These are phyloP conservation scores for Phytophthora cajani DNA, from an alignment of 352 stramenopile species.

Conservation along the genomic window DNA sequence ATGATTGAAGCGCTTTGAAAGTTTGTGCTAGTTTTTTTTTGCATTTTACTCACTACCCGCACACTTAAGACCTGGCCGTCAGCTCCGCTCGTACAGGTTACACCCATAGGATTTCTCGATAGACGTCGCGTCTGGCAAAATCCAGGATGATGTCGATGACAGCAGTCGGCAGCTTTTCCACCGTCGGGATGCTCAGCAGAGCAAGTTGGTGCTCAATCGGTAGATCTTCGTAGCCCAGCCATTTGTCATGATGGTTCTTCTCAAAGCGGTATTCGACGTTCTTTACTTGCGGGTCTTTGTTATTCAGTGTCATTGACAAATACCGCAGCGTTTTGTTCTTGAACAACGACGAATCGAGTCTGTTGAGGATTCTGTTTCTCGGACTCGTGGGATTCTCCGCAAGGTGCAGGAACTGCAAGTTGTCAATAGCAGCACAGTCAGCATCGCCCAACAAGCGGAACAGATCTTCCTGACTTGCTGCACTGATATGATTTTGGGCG, in stretches of 20 bases:
- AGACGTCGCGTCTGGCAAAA: conserved; percentile 28
- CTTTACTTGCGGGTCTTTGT: neutral
- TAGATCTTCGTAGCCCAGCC: conserved; percentile 31
- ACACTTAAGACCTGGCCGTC: no score
- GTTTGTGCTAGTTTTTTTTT: no score
- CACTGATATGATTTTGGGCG: conserved; percentile 44
- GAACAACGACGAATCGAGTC: conserved; percentile 24
- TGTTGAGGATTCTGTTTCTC: conserved; percentile 16
- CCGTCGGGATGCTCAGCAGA: conserved; percentile 28
- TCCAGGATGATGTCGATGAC: conserved; percentile 44
- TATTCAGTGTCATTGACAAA: conserved; percentile 34
- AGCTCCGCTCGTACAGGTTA: conserved; percentile 3
- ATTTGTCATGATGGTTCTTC: conserved; percentile 18
- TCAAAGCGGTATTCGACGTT: conserved; percentile 14
- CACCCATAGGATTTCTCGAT: conserved; percentile 47
- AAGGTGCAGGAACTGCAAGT: conserved; percentile 39
- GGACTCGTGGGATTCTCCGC: conserved; percentile 45
- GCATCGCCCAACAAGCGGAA: conserved; percentile 32
- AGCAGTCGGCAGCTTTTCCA: conserved; percentile 30
- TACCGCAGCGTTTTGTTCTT: conserved; percentile 35
- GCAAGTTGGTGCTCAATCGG: conserved; percentile 26
- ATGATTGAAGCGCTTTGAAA: neutral
- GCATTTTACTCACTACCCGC: no score
- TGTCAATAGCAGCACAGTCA: conserved; percentile 15
- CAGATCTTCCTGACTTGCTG: conserved; percentile 34